A percentile compares a stretch with the other conserved stretches of the same genome.
Conservation (phyloP, 306 rosid species). For the Vicia sativa region DNA sequence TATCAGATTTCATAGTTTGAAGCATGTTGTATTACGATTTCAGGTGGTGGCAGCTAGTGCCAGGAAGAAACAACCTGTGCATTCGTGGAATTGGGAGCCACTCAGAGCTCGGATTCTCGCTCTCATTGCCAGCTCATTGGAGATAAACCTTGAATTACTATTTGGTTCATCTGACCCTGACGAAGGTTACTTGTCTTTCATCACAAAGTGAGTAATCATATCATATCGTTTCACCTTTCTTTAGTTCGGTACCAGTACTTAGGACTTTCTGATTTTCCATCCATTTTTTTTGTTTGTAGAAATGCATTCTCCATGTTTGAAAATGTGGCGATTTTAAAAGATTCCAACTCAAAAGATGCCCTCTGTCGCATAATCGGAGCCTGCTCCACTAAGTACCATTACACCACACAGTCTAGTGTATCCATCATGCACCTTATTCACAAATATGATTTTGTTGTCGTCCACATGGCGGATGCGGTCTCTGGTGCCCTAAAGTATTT, state of each 20-base stretch:
- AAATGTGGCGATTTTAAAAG: slow-evolving; percentile 64
- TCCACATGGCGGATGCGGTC: slow-evolving; percentile 83
- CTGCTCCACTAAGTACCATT: slow-evolving; percentile 87
- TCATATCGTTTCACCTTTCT: slow-evolving; percentile 1
- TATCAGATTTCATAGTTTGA: slow-evolving; percentile 18
- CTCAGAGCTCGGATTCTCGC: slow-evolving; percentile 80
- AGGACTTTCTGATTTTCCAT: slow-evolving; percentile 35
- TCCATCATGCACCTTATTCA: slow-evolving; percentile 88
- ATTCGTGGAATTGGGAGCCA: slow-evolving; percentile 89
- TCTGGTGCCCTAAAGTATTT: slow-evolving; percentile 78
- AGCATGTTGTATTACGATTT: slow-evolving; percentile 10
- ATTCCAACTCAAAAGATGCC: slow-evolving; percentile 73
- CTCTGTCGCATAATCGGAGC: slow-evolving; percentile 83
- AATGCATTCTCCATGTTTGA: slow-evolving; percentile 79
- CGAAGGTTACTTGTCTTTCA: slow-evolving; percentile 75
- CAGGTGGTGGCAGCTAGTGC: slow-evolving; percentile 65
- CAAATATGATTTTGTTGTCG: slow-evolving; percentile 86
- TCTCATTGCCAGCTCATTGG: slow-evolving; percentile 88
- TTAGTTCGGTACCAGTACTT: background rate
- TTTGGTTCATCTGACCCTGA: slow-evolving; percentile 77
- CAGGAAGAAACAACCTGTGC: slow-evolving; percentile 63
- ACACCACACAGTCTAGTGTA: slow-evolving; percentile 82
- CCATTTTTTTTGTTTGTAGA: slow-evolving; percentile 49
- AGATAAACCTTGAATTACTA: slow-evolving; percentile 76
- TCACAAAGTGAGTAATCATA: slow-evolving; percentile 71